Conservation (phyloP, 2,329 filamentous ascomycete genomes). For the Aureobasidium pullulans region DNA sequence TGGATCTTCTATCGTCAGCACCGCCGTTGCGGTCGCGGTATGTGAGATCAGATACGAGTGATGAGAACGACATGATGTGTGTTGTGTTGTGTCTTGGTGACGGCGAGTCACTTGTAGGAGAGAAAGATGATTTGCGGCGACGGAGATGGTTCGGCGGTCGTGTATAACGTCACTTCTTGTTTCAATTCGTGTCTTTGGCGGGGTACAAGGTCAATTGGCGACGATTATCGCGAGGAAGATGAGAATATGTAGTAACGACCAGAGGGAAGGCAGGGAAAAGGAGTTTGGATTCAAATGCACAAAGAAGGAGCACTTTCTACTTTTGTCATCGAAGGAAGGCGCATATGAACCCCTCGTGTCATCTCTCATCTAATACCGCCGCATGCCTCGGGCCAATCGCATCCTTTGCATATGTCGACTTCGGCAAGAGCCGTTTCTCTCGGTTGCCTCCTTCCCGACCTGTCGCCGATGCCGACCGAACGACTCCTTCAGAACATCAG, state of each 20-base stretch:
- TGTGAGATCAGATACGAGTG: conserved; percentile 45
- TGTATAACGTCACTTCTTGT: background rate
- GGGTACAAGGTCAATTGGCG: background rate
- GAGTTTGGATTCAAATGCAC: background rate
- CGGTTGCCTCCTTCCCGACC: background rate
- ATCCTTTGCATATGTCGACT: background rate
- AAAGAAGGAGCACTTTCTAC: background rate
- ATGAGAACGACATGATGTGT: conserved; percentile 43
- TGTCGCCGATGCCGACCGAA: background rate
- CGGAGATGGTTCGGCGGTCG: background rate
- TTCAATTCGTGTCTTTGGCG: background rate
- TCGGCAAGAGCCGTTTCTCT: background rate
- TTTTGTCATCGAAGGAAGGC: background rate
- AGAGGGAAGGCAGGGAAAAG: background rate
- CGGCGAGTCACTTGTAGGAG: background rate
- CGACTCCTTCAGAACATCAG: background rate
- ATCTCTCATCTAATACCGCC: background rate
- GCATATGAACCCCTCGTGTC: background rate
- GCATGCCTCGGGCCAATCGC: conserved; percentile 10
- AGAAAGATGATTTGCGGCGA: conserved; percentile 4
- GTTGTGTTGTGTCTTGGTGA: background rate
- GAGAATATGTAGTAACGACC: background rate
- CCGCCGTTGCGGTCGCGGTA: conserved; percentile 37
- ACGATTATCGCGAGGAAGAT: background rate
- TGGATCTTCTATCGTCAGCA: conserved; percentile 36